Base-by-base conservation (phyloP, 2,329 filamentous ascomycete species). In the Colletotrichum costaricense region DNA sequence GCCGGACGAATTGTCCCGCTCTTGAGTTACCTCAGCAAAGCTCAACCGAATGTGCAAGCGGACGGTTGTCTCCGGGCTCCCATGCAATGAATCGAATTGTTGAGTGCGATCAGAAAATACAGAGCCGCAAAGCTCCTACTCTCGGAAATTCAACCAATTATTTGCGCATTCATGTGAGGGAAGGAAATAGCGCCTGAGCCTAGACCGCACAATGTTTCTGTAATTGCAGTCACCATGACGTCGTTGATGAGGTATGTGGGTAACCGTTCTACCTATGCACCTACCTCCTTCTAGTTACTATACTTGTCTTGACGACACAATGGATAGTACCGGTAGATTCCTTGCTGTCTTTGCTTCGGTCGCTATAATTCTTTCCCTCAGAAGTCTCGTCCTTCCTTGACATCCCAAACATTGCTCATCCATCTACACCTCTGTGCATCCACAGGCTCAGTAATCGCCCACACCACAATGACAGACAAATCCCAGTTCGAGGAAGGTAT, bases 401-500 rank as follows among this genome's bases (percentile, higher is more conserved):
- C 22, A 14, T 9, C 35, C 16, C 4, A 9, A 11, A n/a, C 16
- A 38, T 16, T 28, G 2, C 5, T 30, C 12, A 14, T 3, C 5
- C 4, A n/a, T 35, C 42, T n/a, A 33, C 8, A 12, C 8, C 22
- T 11, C 55, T 9, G 12, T n/a, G 7, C 24, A n/a, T 7, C 4
- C 28, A 8, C 24, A 52, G 49, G 46, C 24, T 22, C 4, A 33
- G n/a, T 5, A 30, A 35, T 6, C 49, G 19, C 28, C 35, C 60
- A 38, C 2, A 59, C 5, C n/a, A 49, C 52, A 28, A 74, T 74
- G 72, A 63, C 69, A 33, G 69, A 72, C 55, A 64, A 74, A 22
- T 67, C 70, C 5, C 76, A 78, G 42, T 78, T 78, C 54, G 71
- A 78, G 26, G 57, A 66, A 42, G 77, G 76, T 77, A 71, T 7